Evolutionary conservation across 2,329 filamentous ascomycete genomes (phyloP), one percentile per base, ranked within the genome.

Genomic region (Fusarium albosuccineum): DNA sequence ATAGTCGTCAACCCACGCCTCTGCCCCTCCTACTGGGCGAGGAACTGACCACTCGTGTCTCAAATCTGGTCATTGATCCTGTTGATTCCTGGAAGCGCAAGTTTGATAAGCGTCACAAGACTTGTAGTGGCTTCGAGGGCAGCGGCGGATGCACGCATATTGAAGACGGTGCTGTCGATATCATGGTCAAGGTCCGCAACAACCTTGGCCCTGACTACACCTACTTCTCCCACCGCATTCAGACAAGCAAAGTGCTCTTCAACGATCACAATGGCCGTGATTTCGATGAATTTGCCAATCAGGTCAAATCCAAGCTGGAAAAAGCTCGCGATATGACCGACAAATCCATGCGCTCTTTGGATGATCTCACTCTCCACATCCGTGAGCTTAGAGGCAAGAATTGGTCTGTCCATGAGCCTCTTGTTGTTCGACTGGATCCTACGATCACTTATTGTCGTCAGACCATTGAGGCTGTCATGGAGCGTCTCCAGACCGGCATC

Each of bases 401-500:
- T 4, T 87, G 85, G 83, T 76, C 77, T 8, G 67, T 83, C 16
- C 80, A 80, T 8, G 77, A 84, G n/a, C 82, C 85, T 4, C 75
- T 84, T 10, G 73, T 78, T 36, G 81, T 86, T 58, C 76, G 76
- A 8, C 73, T 86, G 6, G 81, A 81, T 52, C 73, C 82, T 2
- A 75, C 77, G 4, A 74, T 76, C 3, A 82, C 80, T 5, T 79
- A 83, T 66, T 81, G 79, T 27, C 79, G 82, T 27, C 77, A 80
- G 62, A 83, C 76, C 34, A 78, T 84, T 40, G 80, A 84, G 60
- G 83, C 84, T 9, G 78, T 86, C 6, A 73, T 87, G 29, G 83
- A 86, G 56, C 80, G 85, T 37, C 74, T 87, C 17, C 82, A 86
- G 67, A 82, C 83, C 2, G 83, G 85, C 5, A 79, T 87, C 7